These are phyloP conservation scores for Globisporangium abappressorium DNA, from an alignment of 352 stramenopile genomes.

Conservation along the genomic window DNA sequence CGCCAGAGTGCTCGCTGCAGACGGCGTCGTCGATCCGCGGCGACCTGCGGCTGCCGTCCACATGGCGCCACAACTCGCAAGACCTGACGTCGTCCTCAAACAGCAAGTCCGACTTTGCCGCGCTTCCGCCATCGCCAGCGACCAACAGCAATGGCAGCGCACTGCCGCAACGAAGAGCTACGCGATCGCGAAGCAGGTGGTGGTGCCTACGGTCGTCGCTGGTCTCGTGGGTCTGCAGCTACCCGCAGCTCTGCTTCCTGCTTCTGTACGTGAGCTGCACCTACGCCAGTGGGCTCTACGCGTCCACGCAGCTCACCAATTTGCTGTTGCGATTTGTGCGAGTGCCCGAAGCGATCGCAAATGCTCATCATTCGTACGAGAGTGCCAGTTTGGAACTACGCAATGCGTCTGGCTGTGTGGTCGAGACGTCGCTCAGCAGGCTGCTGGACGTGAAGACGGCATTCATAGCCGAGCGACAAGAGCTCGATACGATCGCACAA, in stretches of 20 bases:
- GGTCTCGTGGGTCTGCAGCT: slow-evolving; percentile 31
- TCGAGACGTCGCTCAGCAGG: slow-evolving; percentile 9
- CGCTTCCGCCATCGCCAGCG: slow-evolving; percentile 2
- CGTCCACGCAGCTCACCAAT: slow-evolving; percentile 34
- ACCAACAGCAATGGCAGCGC: neutral
- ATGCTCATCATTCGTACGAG: slow-evolving; percentile 29
- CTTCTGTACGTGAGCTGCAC: slow-evolving; percentile 44
- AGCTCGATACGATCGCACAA: neutral
- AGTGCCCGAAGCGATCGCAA: slow-evolving; percentile 27
- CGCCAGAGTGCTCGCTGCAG: slow-evolving; percentile 19
- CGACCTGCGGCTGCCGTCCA: slow-evolving; percentile 16
- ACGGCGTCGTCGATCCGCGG: slow-evolving; percentile 23
- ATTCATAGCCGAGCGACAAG: neutral
- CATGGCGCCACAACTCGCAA: slow-evolving; percentile 4
- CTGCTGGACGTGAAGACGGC: neutral
- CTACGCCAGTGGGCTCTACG: slow-evolving; percentile 39
- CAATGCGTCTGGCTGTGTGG: slow-evolving; percentile 33
- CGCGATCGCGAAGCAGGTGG: neutral
- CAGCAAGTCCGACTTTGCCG: neutral
- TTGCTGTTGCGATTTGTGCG: slow-evolving; percentile 27
- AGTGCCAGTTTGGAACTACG: slow-evolving; percentile 29
- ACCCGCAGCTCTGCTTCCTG: slow-evolving; percentile 51
- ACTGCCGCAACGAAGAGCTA: neutral
- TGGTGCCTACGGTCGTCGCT: neutral
- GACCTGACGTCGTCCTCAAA: neutral